A percentile compares a stretch with the other conserved stretches of the same genome.
phyloP scores from a whole-genome alignment of 2,329 filamentous ascomycete species.

The Tolypocladium tundrense region DNA sequence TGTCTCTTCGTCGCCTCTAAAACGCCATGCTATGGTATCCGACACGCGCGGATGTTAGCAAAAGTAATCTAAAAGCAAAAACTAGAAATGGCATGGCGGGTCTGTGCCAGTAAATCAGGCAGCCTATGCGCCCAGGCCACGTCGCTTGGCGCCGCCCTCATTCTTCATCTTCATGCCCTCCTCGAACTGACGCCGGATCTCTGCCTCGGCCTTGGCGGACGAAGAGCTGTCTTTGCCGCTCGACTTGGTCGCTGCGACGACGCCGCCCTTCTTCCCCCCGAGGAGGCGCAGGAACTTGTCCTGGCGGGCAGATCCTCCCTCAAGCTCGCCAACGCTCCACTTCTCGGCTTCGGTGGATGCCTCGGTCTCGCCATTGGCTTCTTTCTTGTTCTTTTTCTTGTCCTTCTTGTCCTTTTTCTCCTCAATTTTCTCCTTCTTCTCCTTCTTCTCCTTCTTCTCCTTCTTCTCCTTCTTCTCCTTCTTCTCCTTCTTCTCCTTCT shows the following conservation, averaged over 20 bases:
- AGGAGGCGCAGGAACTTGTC: conserved; percentile 48
- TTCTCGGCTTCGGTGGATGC: conserved; percentile 23
- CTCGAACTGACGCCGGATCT: conserved; percentile 48
- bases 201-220: conserved; percentile 33
- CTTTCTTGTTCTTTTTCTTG: conserved; percentile 10
- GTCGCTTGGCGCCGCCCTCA: conserved; percentile 36
- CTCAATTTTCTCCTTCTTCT: conserved; percentile 3
- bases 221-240: conserved; percentile 16
- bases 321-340: conserved; percentile 43
- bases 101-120: neutral
- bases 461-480: conserved; percentile 10
- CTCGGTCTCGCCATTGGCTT: conserved; percentile 11
- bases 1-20: neutral
- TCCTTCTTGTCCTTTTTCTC: conserved; percentile 8
- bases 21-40: neutral
- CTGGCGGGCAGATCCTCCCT: conserved; percentile 39
- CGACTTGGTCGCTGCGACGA: conserved; percentile 8
- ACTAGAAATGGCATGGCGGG: neutral
- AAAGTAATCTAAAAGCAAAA: neutral
- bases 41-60: neutral
- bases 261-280: conserved; percentile 37
- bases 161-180: conserved; percentile 46
- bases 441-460: conserved; percentile 7
- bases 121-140: conserved; percentile 40
- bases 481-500: conserved; percentile 8